Conservation (phyloP, 2,329 filamentous ascomycete species). For the Alternaria sp. region DNA sequence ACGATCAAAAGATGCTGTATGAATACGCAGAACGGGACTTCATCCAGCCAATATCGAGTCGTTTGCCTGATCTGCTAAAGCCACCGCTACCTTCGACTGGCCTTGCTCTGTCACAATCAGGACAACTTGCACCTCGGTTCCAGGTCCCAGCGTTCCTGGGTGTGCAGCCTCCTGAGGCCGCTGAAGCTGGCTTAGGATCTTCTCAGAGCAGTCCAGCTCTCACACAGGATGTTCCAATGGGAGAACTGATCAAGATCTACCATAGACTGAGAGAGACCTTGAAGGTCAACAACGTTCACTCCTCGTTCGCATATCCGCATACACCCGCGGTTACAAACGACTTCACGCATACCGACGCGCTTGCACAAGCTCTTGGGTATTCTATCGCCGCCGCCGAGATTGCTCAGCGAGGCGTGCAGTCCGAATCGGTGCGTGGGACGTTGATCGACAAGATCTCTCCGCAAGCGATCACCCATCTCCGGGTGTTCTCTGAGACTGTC, state of each 20-base stretch:
- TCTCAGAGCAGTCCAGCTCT: constrained; percentile 28
- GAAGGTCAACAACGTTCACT: constrained; percentile 57
- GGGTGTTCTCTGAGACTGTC: constrained; percentile 86
- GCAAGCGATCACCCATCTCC: constrained; percentile 82
- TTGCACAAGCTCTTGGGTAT: constrained; percentile 75
- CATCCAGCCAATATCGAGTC: constrained; percentile 57
- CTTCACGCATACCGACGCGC: constrained; percentile 61
- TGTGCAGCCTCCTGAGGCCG: constrained; percentile 31
- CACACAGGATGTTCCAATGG: constrained; percentile 37
- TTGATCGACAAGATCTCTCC: constrained; percentile 85
- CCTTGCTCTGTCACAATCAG: constrained; percentile 12
- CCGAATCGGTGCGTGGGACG: constrained; percentile 70
- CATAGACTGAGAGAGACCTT: constrained; percentile 63
- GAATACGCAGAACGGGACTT: constrained; percentile 60
- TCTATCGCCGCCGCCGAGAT: constrained; percentile 92
- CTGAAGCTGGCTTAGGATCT: constrained; percentile 29
- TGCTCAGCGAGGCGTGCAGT: constrained; percentile 83
- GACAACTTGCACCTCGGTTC: constrained; percentile 28
- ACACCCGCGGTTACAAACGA: constrained; percentile 54
- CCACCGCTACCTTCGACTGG: constrained; percentile 24
- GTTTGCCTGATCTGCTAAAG: constrained; percentile 46
- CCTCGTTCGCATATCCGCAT: constrained; percentile 54
- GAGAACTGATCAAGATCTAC: constrained; percentile 63
- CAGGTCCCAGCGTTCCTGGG: constrained; percentile 41
- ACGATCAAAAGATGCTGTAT: constrained; percentile 57